phyloP scores from a whole-genome alignment of 2,329 filamentous ascomycete genomes.

The Botrytis deweyae region DNA sequence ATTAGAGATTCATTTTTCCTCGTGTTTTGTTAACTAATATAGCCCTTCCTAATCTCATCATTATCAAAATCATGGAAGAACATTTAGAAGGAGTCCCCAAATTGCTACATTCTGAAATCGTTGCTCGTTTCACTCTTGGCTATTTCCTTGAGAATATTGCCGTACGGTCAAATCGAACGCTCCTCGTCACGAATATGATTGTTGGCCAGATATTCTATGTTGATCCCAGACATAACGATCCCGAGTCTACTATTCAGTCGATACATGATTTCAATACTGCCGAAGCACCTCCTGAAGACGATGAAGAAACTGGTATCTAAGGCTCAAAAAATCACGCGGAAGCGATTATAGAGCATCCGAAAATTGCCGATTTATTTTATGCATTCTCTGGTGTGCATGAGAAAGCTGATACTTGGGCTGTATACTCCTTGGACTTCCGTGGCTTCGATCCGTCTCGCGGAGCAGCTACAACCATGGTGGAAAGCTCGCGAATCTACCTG shows the following conservation, averaged over 20 bases:
- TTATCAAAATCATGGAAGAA: not conserved
- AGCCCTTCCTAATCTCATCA: not conserved
- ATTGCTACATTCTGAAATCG: not conserved
- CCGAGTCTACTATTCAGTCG: not conserved
- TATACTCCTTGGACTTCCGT: constrained; percentile 6
- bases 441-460: not conserved
- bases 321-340: constrained; percentile 13
- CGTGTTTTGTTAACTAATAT: not conserved
- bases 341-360: constrained; percentile 14
- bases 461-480: not conserved
- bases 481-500: not conserved
- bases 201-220: constrained; percentile 30
- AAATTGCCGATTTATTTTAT: constrained; percentile 7
- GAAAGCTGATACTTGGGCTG: not conserved
- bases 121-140: constrained; percentile 1
- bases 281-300: no score
- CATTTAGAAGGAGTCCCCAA: not conserved
- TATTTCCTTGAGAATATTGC: constrained; percentile 30
- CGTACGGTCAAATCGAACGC: constrained; percentile 53
- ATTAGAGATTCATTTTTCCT: not conserved
- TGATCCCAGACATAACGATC: constrained; percentile 26
- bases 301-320: not conserved
- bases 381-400: constrained; percentile 13
- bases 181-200: constrained; percentile 42
- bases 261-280: constrained; percentile 13